Evolutionary conservation across 2,329 filamentous ascomycete genomes (phyloP).

Genomic region (Fusarium sp.): DNA sequence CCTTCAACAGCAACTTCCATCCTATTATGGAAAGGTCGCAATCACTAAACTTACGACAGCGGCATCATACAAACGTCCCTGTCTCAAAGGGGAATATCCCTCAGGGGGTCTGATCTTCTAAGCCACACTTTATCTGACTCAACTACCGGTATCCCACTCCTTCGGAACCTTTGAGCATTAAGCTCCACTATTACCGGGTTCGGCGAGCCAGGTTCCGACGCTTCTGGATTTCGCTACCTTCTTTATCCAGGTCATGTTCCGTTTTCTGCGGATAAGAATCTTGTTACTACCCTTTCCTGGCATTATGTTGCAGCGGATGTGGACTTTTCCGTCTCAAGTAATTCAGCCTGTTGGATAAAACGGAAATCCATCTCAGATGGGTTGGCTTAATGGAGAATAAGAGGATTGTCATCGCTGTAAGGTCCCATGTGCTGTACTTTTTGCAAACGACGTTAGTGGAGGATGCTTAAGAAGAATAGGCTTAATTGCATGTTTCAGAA

Average conservation of each 20-base stretch:
- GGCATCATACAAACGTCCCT: background rate
- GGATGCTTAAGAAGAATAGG: background rate
- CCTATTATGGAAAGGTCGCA: background rate
- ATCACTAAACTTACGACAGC: background rate
- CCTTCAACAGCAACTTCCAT: background rate
- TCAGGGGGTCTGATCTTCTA: background rate
- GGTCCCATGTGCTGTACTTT: too few species aligned
- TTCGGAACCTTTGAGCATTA: background rate
- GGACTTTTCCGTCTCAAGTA: background rate
- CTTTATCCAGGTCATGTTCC: constrained; percentile 4
- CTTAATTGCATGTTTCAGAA: background rate
- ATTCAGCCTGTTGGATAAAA: constrained; percentile 7
- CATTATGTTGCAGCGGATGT: background rate
- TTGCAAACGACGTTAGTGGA: background rate
- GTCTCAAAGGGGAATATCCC: background rate
- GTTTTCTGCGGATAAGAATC: constrained; percentile 7
- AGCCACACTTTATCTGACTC: constrained; percentile 8
- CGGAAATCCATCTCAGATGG: background rate
- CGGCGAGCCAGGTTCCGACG: constrained; percentile 5
- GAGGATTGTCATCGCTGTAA: background rate
- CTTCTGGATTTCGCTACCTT: constrained; percentile 4
- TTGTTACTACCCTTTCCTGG: background rate
- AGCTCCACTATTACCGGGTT: constrained; percentile 1
- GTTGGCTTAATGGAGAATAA: background rate
- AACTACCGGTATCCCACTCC: background rate